Evolutionary conservation across 1,284 basidiomycete genomes (phyloP).

Genomic region (Athelia psychrophila): DNA sequence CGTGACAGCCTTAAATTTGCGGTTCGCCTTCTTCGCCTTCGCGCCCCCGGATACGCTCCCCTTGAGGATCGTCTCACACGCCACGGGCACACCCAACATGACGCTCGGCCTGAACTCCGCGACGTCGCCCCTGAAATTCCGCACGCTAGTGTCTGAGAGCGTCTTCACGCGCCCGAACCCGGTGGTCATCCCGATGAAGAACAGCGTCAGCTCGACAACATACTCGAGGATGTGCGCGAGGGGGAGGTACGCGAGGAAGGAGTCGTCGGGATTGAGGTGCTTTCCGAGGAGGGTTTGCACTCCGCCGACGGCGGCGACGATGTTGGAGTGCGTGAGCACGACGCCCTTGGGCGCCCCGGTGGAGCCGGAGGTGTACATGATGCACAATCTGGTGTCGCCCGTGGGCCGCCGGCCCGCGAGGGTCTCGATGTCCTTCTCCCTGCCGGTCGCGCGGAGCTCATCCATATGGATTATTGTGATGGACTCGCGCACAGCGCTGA

Average conservation of each 20-base stretch:
- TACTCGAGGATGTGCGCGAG: constrained; percentile 90
- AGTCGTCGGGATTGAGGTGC: constrained; percentile 67
- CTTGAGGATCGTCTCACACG: constrained; percentile 92
- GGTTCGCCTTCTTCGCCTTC: constrained; percentile 68
- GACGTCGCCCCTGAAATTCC: constrained; percentile 89
- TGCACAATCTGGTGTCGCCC: constrained; percentile 74
- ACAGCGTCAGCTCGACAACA: constrained; percentile 69
- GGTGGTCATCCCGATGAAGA: constrained; percentile 70
- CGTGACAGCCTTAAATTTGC: constrained; percentile 75
- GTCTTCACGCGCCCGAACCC: constrained; percentile 96
- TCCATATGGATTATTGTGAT: constrained; percentile 66
- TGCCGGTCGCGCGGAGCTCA: constrained; percentile 68
- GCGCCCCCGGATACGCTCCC: constrained; percentile 80
- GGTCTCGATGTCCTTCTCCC: constrained; percentile 46
- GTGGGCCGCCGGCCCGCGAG: constrained; percentile 55
- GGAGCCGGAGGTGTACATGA: constrained; percentile 97
- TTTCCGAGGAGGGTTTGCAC: constrained; percentile 78
- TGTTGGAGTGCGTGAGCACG: constrained; percentile 84
- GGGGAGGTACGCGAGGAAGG: constrained; percentile 90
- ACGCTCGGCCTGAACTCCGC: constrained; percentile 78
- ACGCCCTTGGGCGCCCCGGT: constrained; percentile 96
- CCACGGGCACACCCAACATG: constrained; percentile 90
- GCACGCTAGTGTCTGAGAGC: constrained; percentile 88
- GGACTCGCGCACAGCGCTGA: constrained; percentile 51
- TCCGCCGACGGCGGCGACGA: constrained; percentile 82